Evolutionary conservation across 495 filamentous ascomycete species (phyloP).

Genomic region (Oidiodendron maius): DNA sequence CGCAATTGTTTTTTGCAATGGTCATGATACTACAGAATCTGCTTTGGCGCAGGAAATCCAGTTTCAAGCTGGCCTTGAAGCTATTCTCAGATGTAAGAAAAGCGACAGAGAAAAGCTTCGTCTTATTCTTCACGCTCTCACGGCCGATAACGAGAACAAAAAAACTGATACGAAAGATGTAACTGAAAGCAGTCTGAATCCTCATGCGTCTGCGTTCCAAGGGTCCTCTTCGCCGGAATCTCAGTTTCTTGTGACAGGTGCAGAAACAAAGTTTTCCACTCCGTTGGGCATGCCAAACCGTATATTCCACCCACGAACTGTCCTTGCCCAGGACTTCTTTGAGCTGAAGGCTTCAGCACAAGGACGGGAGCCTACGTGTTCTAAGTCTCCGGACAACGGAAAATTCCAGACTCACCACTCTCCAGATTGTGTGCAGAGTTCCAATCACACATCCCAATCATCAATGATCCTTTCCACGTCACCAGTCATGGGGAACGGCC

Average conservation of each 20-base stretch:
- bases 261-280: too few species aligned
- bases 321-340: neutral
- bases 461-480: neutral
- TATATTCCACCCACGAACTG: neutral
- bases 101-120: slow-evolving; percentile 1
- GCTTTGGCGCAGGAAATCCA: neutral
- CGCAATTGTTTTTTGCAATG: slow-evolving; percentile 11
- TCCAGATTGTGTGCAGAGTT: neutral
- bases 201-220: slow-evolving; percentile 10
- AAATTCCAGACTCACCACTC: neutral
- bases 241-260: too few species aligned
- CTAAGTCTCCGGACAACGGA: neutral
- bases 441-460: neutral
- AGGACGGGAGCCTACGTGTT: neutral
- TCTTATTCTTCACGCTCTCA: slow-evolving; percentile 1
- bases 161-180: neutral
- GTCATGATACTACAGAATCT: neutral
- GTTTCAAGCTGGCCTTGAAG: slow-evolving; percentile 5
- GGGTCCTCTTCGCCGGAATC: neutral
- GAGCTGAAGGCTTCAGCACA: neutral
- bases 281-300: too few species aligned
- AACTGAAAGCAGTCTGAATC: slow-evolving; percentile 5
- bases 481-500: neutral
- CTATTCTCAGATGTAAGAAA: slow-evolving; percentile 12
- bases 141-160: slow-evolving; percentile 7